Percentiles rank a stretch among this genome's conserved stretches.
Evolutionary conservation across 495 filamentous ascomycete genomes (phyloP).

Genomic region (Neurospora tetraspora): DNA sequence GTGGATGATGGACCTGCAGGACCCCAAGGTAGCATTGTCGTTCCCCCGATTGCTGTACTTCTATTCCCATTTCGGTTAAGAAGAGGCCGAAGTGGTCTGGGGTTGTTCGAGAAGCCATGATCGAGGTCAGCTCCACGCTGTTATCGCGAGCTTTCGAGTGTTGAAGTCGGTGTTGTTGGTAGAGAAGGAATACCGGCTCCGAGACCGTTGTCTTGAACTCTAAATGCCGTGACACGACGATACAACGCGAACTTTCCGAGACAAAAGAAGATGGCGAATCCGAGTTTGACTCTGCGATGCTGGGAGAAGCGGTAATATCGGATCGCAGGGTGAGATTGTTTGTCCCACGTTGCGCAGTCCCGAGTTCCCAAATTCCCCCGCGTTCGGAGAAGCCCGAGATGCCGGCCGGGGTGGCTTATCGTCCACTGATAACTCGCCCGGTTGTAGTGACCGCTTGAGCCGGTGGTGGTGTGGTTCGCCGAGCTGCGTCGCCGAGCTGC

Average conservation of each 20-base stretch:
- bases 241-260: neutral
- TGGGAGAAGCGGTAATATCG: neutral
- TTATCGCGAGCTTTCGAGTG: neutral
- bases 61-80: neutral
- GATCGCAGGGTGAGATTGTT: neutral
- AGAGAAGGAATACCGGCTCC: neutral
- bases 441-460: neutral
- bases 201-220: neutral
- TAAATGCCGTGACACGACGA: neutral
- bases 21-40: neutral
- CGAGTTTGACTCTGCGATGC: neutral
- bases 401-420: neutral
- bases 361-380: neutral
- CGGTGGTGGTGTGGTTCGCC: neutral
- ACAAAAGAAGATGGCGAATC: neutral
- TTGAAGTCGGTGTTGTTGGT: neutral
- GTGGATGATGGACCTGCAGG: neutral
- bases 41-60: neutral
- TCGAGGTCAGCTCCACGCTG: neutral
- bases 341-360: neutral
- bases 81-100: neutral
- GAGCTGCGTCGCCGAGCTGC: too few relatives aligned
- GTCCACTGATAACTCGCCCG: neutral
- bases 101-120: neutral
- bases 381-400: neutral